A percentile compares a stretch with the other conserved stretches of the same genome.
Conservation (phyloP, 768 basidiomycete species). For the Russula ochroleuca region DNA sequence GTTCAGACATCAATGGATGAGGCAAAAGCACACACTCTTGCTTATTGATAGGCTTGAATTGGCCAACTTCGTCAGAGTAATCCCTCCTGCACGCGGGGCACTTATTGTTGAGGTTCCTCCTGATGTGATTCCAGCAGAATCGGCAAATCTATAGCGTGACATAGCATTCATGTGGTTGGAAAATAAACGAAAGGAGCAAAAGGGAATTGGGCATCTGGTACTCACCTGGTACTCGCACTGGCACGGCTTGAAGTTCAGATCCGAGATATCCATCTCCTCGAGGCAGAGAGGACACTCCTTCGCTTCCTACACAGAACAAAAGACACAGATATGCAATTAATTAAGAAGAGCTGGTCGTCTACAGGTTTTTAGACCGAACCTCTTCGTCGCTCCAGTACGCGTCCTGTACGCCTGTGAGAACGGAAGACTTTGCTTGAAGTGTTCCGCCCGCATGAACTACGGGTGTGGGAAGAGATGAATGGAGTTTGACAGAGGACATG, state of each 20-base stretch:
- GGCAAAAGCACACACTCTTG: constrained; percentile 74
- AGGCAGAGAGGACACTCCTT: constrained; percentile 97
- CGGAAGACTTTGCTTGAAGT: constrained; percentile 79
- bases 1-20: constrained; percentile 6
- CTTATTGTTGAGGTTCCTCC: constrained; percentile 89
- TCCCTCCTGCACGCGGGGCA: constrained; percentile 95
- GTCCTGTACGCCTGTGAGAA: constrained; percentile 87
- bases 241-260: constrained; percentile 99
- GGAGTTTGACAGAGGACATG: constrained; percentile 55
- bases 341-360: not conserved
- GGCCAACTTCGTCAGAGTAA: constrained; percentile 88
- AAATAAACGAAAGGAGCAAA: not conserved
- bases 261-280: constrained; percentile 98
- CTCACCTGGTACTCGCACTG: constrained; percentile 96
- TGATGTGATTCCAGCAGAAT: constrained; percentile 99
- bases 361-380: constrained; percentile 37
- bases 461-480: constrained; percentile 67
- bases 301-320: constrained; percentile 65
- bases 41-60: constrained; percentile 91
- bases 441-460: constrained; percentile 65
- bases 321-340: not conserved
- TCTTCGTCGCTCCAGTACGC: constrained; percentile 97
- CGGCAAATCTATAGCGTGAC: constrained; percentile 76
- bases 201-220: constrained; percentile 22
- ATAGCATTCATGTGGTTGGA: constrained; percentile 14